phyloP scores from a whole-genome alignment of 257 asterid species.

The Gynochthodes officinalis region DNA sequence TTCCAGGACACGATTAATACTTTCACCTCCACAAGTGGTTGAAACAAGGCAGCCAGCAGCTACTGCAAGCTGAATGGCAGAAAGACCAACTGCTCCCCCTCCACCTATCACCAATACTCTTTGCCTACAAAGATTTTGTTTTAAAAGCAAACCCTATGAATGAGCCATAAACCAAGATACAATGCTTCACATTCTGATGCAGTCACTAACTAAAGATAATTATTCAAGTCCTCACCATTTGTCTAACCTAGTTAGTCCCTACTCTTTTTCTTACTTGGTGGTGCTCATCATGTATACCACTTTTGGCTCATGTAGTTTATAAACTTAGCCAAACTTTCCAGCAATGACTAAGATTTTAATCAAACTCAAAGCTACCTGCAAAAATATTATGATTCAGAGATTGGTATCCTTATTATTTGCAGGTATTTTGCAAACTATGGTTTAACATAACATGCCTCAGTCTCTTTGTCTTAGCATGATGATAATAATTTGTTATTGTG shows the following conservation, averaged over 20 bases:
- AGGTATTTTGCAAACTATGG: neutral
- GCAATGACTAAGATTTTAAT: neutral
- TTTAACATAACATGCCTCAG: neutral
- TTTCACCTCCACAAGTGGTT: slow-evolving; percentile 77
- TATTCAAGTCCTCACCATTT: neutral
- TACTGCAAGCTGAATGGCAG: slow-evolving; percentile 90
- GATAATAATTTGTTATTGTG: neutral
- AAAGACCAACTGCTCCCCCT: slow-evolving; percentile 98
- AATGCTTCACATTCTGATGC: neutral
- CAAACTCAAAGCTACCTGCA: neutral
- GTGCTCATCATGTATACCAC: neutral
- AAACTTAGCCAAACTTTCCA: neutral
- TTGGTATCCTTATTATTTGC: neutral
- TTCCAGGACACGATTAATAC: slow-evolving; percentile 62
- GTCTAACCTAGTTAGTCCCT: neutral
- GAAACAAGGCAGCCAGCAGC: slow-evolving; percentile 91
- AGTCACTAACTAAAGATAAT: neutral
- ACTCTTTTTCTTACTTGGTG: neutral
- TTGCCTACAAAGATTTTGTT: slow-evolving; percentile 49
- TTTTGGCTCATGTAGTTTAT: neutral
- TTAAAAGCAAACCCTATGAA: slow-evolving; percentile 21
- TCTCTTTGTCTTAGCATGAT: neutral
- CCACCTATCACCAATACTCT: slow-evolving; percentile 88
- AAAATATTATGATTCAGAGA: neutral
- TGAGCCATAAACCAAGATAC: neutral